A percentile compares a stretch with the other conserved stretches of the same genome.
These are phyloP conservation scores for Pichia nanzhaoensis DNA, from an alignment of 805 yeast genomes.

Conservation along the genomic window DNA sequence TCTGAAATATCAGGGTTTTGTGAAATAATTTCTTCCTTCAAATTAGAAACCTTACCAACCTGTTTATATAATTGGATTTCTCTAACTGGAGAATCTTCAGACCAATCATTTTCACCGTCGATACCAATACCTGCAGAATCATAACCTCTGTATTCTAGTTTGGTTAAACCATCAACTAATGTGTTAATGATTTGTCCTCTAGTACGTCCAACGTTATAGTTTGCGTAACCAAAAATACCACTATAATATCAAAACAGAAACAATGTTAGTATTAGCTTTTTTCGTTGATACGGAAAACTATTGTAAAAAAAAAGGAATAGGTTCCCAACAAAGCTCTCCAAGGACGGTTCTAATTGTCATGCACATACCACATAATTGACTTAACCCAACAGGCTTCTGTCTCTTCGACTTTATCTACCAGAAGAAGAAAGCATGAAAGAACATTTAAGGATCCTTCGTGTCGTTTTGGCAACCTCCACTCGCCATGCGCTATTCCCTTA, in stretches of 20 bases:
- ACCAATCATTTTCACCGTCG: slow-evolving; percentile 64
- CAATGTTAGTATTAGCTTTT: no score
- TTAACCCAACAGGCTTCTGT: neutral
- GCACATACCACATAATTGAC: slow-evolving; percentile 2
- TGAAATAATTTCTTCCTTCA: slow-evolving; percentile 55
- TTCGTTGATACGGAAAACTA: no score
- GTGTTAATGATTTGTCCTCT: slow-evolving; percentile 91
- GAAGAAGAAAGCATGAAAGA: no score
- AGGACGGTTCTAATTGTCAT: neutral
- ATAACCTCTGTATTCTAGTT: slow-evolving; percentile 96
- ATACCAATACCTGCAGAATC: slow-evolving; percentile 96
- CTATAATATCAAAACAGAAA: slow-evolving; percentile 28
- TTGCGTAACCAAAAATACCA: slow-evolving; percentile 98
- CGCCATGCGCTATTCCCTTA: neutral
- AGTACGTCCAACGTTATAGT: slow-evolving; percentile 84
- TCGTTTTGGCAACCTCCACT: neutral
- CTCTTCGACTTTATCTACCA: no score
- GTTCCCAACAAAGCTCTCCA: no score
- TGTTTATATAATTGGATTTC: slow-evolving; percentile 72
- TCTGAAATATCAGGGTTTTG: slow-evolving; percentile 50
- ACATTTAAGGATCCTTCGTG: no score
- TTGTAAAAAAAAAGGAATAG: no score
- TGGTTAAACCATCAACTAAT: slow-evolving; percentile 73
- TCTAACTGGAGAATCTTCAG: slow-evolving; percentile 35
- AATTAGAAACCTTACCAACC: slow-evolving; percentile 84